These are phyloP conservation scores for Globisporangium abappressorium DNA, from an alignment of 352 stramenopile genomes.

Conservation along the genomic window DNA sequence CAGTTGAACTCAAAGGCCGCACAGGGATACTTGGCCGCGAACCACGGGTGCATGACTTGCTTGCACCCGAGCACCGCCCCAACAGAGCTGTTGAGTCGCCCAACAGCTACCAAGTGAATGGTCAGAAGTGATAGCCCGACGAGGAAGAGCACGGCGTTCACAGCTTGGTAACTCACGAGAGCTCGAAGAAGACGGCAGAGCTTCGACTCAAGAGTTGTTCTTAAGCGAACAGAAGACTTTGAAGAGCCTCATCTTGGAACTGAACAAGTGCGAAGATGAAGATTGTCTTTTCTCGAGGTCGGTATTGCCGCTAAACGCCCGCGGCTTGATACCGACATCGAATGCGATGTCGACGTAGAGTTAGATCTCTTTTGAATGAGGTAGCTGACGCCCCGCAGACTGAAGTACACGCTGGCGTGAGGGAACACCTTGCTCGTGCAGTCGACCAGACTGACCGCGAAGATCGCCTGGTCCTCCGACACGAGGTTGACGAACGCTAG, in stretches of 20 bases:
- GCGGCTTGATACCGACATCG: too few relatives aligned
- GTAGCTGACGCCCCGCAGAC: constrained; percentile 38
- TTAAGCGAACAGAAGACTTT: neutral
- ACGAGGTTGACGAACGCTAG: constrained; percentile 33
- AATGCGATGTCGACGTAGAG: too few relatives aligned
- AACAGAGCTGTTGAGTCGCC: neutral
- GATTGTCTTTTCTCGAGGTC: too few relatives aligned
- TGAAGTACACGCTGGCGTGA: constrained; percentile 23
- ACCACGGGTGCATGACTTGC: constrained; percentile 19
- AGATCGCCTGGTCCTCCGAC: constrained; percentile 21
- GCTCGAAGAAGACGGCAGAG: neutral
- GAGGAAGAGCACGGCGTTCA: neutral
- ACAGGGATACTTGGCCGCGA: constrained; percentile 23
- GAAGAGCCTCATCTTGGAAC: neutral
- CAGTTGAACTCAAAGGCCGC: constrained; percentile 31
- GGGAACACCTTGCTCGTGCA: neutral
- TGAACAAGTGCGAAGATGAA: neutral
- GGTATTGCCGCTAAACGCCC: too few relatives aligned
- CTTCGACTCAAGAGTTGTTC: too few relatives aligned
- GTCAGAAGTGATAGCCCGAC: neutral
- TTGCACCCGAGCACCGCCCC: constrained; percentile 3
- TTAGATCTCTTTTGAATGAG: too few relatives aligned
- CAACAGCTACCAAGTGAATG: neutral
- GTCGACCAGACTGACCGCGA: neutral
- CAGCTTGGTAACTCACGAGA: neutral